A percentile compares a stretch with the other conserved stretches of the same genome.
These are phyloP conservation scores for Epichloe uncinata DNA, from an alignment of 2,329 filamentous ascomycete species.

Conservation along the genomic window DNA sequence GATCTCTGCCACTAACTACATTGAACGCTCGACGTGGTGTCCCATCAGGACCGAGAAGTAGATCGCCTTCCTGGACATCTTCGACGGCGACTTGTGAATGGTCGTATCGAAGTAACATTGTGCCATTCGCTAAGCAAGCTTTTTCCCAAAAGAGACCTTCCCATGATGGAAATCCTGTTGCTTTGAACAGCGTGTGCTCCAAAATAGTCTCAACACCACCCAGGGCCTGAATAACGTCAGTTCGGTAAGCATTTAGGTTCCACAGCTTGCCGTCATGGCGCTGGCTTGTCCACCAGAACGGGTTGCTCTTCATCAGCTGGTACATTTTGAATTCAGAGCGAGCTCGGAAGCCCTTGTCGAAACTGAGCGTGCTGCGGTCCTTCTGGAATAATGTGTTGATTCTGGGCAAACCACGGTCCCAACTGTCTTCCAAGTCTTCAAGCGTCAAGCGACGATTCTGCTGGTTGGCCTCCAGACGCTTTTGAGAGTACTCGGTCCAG, in stretches of 20 bases:
- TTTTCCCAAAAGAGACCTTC: conserved; percentile 90
- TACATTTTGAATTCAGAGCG: conserved; percentile 97
- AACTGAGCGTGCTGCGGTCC: conserved; percentile 88
- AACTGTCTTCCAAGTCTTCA: conserved; percentile 94
- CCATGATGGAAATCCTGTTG: conserved; percentile 93
- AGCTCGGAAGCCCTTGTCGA: conserved; percentile 95
- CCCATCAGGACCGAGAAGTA: conserved; percentile 35
- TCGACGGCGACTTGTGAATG: conserved; percentile 31
- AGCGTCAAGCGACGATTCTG: conserved; percentile 90
- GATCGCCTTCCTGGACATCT: conserved; percentile 34
- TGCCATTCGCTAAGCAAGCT: conserved; percentile 26
- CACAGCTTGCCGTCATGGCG: conserved; percentile 94
- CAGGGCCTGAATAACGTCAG: conserved; percentile 90
- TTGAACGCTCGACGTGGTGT: conserved; percentile 34
- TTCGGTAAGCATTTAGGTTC: conserved; percentile 92
- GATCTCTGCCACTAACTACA: conserved; percentile 31
- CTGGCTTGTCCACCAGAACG: conserved; percentile 99
- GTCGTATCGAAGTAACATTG: conserved; percentile 30
- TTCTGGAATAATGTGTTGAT: conserved; percentile 99
- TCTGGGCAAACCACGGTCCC: conserved; percentile 92
- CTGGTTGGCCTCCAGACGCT: conserved; percentile 90
- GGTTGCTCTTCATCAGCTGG: conserved; percentile 97
- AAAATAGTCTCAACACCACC: conserved; percentile 97
- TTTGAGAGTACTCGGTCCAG: conserved; percentile 98
- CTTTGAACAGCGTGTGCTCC: conserved; percentile 93